Base-by-base conservation (phyloP, 306 rosid species). In the Cucurbita pepo region DNA sequence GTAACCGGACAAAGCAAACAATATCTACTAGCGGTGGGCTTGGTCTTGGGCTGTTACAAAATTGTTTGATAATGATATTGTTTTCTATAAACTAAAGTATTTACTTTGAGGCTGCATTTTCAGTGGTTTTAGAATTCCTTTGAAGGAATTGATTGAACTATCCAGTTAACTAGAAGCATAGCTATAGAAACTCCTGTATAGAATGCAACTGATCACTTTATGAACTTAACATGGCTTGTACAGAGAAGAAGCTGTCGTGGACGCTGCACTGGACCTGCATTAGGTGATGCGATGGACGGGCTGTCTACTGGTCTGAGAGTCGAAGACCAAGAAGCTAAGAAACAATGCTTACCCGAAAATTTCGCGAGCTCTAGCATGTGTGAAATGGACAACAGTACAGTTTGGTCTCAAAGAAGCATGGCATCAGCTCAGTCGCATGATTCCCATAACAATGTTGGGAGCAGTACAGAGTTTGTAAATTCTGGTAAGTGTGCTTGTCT, bases 171-270 rank as follows among this genome's bases (percentile, higher is more conserved):
- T 45, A 21, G 41, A 67, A 45, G 56, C 56, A 13, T 67, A 22
- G 34, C 25, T 63, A n/a, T 61, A 10, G 52, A 63, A n/a, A 5
- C 41, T 11, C 37, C 77, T 78, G 69, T 41, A 78, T 65, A 40
- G 43, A 36, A 62, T 52, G 57, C 86, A 81, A 76, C 56, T 84
- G 77, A 87, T 88, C 89, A 82, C 38, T 86, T 72, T 76, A 64
- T 76, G 72, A 75, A 86, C 81, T 77, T 69, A 74, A 88, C 85
- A 88, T 82, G 64, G 81, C 82, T 87, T 89, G 86, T 62, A 90
- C 96, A 90, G 98, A 84, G 74, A 96, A 94, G 98, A 83, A 88
- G 98, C 83, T 87, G 97, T 81, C 78, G 83, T 79, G 95, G 96
- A 82, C 80, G 88, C 85, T 78, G 77, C 82, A 69, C 80, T 71